phyloP scores from a whole-genome alignment of 177 flowering plant genomes.

The Vitis hybrid region DNA sequence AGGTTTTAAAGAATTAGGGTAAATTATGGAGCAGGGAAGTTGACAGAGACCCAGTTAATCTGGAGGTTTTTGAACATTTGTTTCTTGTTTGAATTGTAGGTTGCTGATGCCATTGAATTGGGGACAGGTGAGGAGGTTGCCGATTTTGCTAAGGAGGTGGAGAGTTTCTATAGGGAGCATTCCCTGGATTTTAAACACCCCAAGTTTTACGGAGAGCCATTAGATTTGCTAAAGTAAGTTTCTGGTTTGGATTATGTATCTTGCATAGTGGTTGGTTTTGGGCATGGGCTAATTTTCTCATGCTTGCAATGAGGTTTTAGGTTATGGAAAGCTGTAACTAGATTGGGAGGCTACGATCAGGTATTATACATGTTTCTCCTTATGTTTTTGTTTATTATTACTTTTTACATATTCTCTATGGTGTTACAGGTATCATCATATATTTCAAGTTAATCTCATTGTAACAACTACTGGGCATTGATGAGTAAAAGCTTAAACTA shows the following conservation, averaged over 20 bases:
- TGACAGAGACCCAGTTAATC: not conserved
- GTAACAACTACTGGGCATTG: too few species aligned
- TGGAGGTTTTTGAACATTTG: not conserved
- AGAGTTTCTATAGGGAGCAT: conserved; percentile 27
- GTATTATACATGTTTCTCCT: conserved; percentile 14
- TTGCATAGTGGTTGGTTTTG: not conserved
- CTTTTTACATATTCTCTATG: not conserved
- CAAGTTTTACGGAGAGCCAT: conserved; percentile 42
- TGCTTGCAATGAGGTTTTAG: conserved; percentile 16
- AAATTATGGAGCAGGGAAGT: not conserved
- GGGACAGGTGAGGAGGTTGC: conserved; percentile 31
- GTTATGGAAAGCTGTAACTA: conserved; percentile 80
- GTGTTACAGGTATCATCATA: too few species aligned
- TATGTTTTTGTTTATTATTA: not conserved
- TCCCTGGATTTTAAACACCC: conserved; percentile 47
- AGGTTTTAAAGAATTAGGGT: not conserved
- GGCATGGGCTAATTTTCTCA: conserved; percentile 1
- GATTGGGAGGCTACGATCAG: conserved; percentile 68
- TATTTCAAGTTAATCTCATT: too few species aligned
- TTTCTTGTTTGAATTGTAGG: conserved; percentile 13
- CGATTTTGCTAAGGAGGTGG: conserved; percentile 33
- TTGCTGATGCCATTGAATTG: conserved; percentile 30
- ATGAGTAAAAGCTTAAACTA: too few species aligned
- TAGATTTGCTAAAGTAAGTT: conserved; percentile 41
- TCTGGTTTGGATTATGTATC: not conserved